Evolutionary conservation across 306 rosid genomes (phyloP).

Genomic region (Cotoneaster glaucophyllus): DNA sequence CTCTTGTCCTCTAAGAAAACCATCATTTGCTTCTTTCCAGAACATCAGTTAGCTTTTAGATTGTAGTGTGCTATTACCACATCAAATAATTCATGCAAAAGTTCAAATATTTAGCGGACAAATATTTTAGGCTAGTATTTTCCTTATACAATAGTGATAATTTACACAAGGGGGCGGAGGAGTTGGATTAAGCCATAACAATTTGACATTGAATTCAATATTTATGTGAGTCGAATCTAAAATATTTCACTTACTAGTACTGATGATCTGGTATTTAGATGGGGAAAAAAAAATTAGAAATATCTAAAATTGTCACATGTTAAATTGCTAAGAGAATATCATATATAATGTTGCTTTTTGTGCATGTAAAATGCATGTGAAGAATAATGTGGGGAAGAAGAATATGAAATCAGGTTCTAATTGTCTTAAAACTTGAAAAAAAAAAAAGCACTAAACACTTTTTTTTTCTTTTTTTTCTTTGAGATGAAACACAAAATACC

Average conservation of each 20-base stretch:
- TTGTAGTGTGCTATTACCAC: too few species aligned
- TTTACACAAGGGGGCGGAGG: too few species aligned
- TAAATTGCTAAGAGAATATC: neutral
- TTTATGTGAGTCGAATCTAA: neutral
- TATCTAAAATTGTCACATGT: neutral
- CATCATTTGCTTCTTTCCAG: neutral
- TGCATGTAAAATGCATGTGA: neutral
- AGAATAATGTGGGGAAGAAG: neutral
- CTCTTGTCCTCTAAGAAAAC: constrained; percentile 4
- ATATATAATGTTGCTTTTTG: neutral
- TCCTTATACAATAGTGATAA: too few species aligned
- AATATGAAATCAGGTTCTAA: neutral
- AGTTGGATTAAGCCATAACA: too few species aligned
- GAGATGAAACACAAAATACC: neutral
- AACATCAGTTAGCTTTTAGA: neutral
- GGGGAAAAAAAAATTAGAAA: neutral
- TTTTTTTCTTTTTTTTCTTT: too few species aligned
- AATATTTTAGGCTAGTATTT: neutral
- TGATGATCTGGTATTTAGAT: neutral
- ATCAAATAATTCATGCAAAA: neutral
- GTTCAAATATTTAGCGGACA: neutral
- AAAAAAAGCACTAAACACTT: too few species aligned
- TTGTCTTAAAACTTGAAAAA: neutral
- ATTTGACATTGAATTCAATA: neutral
- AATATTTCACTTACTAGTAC: neutral